phyloP scores from a whole-genome alignment of 306 rosid genomes.

The Castanea sativa region DNA sequence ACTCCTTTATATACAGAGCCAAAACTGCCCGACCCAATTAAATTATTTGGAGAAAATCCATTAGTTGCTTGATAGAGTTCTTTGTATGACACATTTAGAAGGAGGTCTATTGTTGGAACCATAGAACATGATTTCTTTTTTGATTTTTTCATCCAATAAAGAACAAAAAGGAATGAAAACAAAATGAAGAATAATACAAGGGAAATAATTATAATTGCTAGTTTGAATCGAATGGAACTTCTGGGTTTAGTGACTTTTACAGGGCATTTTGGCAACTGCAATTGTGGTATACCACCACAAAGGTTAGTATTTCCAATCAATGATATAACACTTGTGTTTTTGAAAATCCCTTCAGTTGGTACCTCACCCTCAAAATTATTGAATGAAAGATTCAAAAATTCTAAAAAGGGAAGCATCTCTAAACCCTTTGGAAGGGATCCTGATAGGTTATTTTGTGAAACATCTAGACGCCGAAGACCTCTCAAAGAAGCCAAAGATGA shows the following conservation, averaged over 20 bases:
- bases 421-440: constrained; percentile 31
- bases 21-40: constrained; percentile 20
- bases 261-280: constrained; percentile 3
- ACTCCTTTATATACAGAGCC: constrained; percentile 27
- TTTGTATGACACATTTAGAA: background rate
- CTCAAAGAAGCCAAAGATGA: constrained; percentile 31
- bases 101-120: constrained; percentile 2
- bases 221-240: constrained; percentile 6
- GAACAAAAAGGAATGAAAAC: background rate
- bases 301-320: constrained; percentile 8
- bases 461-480: constrained; percentile 28
- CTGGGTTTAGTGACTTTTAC: background rate
- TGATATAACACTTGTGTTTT: constrained; percentile 16
- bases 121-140: background rate
- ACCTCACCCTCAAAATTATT: constrained; percentile 47
- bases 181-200: constrained; percentile 14
- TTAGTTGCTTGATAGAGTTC: no score
- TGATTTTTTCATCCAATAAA: background rate
- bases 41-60: no score
- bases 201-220: constrained; percentile 1
- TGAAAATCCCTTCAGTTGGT: constrained; percentile 31
- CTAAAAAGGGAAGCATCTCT: constrained; percentile 5
- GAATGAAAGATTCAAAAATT: constrained; percentile 36
- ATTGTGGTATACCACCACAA: constrained; percentile 4
- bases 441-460: constrained; percentile 27